phyloP scores from a whole-genome alignment of 768 basidiomycete species.

The Trametes maxima region DNA sequence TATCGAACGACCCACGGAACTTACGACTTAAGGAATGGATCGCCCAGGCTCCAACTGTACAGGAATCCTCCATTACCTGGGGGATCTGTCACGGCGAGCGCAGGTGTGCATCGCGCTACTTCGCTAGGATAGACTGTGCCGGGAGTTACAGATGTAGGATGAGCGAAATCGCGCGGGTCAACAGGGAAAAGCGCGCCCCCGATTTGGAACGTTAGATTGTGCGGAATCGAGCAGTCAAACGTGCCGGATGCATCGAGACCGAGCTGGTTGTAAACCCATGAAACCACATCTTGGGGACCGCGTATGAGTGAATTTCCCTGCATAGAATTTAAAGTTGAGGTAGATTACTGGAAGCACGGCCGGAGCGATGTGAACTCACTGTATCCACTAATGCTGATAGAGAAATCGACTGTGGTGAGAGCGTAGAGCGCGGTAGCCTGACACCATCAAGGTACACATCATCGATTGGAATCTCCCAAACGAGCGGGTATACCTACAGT shows the following conservation, averaged over 20 bases:
- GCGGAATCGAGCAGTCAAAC: slow-evolving; percentile 62
- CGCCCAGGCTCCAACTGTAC: slow-evolving; percentile 79
- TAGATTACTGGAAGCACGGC: not conserved
- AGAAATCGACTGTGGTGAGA: slow-evolving; percentile 49
- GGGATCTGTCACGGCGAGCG: slow-evolving; percentile 63
- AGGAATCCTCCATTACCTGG: slow-evolving; percentile 57
- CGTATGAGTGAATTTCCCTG: slow-evolving; percentile 80
- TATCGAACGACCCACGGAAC: slow-evolving; percentile 22
- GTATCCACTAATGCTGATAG: slow-evolving; percentile 75
- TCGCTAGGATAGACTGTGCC: slow-evolving; percentile 29
- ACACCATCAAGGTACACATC: slow-evolving; percentile 72
- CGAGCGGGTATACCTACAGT: slow-evolving; percentile 33
- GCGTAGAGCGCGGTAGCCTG: slow-evolving; percentile 56
- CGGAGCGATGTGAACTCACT: slow-evolving; percentile 35
- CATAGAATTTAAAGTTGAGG: not conserved
- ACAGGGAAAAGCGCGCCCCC: slow-evolving; percentile 70
- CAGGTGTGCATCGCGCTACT: slow-evolving; percentile 51
- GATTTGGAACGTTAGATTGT: slow-evolving; percentile 67
- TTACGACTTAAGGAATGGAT: slow-evolving; percentile 76
- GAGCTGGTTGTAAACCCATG: slow-evolving; percentile 45
- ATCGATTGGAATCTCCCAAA: slow-evolving; percentile 73
- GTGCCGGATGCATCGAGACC: slow-evolving; percentile 35
- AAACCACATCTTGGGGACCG: slow-evolving; percentile 68
- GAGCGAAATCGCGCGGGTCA: slow-evolving; percentile 72
- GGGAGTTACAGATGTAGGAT: slow-evolving; percentile 38